Base-by-base conservation (phyloP, 495 filamentous ascomycete genomes). In the Beverwykella pulmonaria region DNA sequence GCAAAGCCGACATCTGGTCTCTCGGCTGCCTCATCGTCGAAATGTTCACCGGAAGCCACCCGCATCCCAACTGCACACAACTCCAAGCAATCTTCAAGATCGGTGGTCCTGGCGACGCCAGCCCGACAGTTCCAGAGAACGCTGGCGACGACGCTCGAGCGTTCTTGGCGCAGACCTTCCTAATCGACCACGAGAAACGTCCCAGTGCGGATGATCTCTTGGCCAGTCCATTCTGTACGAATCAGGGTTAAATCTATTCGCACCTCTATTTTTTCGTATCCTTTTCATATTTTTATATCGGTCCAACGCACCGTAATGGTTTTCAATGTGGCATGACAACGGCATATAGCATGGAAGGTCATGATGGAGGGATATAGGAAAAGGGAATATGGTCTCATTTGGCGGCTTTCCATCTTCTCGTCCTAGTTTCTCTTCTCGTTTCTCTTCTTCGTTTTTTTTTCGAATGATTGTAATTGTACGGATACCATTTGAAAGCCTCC, bases 1-100 rank as follows among this genome's bases (percentile, higher is more conserved):
- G 93, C 75, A 99, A 99, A 79, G 94, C 95, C n/a, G 94, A 99
- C 75, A 98, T 99, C 74, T 99, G 94, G 94, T 95, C 91, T 59
- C 82, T 99, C 34, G 94, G 94, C 23, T 99, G 94, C 76, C 80
- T 99, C 20, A 90, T 99, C 49, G 94, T 99, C 27, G 94, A 99
- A 78, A 99, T 99, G 94, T 95, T 99, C 80, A 98, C 93, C 17
- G 94, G 94, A 41, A 88, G 85, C 29, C 94, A 99, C 74, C 94
- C 94, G 15, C 97, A 97, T 84, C 94, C 94, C 0, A 93, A 97
- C 78, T 97, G 92, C 79, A 93, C 90, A 50, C 94, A 99, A 78
- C 79, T 99, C 67, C 94, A 98, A 75, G 94, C 94, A 50, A 99
- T 99, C 76, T 99, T 98, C 81, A 94, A 96, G 78, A 98, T 99